phyloP scores from a whole-genome alignment of 176 grass and related monocot species.

The Paspalum vaginatum region DNA sequence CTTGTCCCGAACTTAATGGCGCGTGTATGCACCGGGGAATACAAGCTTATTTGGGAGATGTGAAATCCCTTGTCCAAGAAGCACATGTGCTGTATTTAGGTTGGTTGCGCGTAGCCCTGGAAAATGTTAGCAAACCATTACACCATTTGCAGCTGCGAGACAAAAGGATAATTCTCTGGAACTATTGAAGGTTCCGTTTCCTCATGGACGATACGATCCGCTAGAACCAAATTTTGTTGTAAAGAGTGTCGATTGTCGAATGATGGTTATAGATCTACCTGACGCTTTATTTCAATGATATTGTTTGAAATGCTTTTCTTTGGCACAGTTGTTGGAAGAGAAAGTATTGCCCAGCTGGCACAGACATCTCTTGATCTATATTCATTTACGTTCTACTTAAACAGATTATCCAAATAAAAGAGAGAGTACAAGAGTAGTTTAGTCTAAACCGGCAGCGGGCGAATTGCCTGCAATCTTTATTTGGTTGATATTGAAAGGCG shows the following conservation, averaged over 20 bases:
- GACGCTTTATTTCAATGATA: background rate
- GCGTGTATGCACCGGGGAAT: constrained; percentile 19
- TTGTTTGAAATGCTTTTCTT: background rate
- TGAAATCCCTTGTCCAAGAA: constrained; percentile 2
- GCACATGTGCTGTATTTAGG: constrained; percentile 8
- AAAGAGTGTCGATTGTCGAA: constrained; percentile 11
- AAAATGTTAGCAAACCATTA: constrained; percentile 40
- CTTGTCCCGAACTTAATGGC: constrained; percentile 34
- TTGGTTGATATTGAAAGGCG: too few relatives aligned
- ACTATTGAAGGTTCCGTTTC: constrained; percentile 4
- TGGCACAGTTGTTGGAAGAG: background rate
- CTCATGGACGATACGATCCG: constrained; percentile 11
- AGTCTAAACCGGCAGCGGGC: too few relatives aligned
- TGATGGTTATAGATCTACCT: constrained; percentile 13
- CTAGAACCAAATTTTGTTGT: constrained; percentile 46
- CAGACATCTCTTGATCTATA: too few relatives aligned
- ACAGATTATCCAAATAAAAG: too few relatives aligned
- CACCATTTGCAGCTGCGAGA: background rate
- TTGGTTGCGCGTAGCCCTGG: constrained; percentile 22
- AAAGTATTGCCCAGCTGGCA: too few relatives aligned
- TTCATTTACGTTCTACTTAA: too few relatives aligned
- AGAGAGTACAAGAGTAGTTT: too few relatives aligned
- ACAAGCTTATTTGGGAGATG: constrained; percentile 22
- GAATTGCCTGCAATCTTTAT: too few relatives aligned
- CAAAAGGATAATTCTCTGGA: constrained; percentile 18